These are phyloP conservation scores for Ceratocystis ficicola DNA, from an alignment of 2,329 filamentous ascomycete species.

Conservation along the genomic window DNA sequence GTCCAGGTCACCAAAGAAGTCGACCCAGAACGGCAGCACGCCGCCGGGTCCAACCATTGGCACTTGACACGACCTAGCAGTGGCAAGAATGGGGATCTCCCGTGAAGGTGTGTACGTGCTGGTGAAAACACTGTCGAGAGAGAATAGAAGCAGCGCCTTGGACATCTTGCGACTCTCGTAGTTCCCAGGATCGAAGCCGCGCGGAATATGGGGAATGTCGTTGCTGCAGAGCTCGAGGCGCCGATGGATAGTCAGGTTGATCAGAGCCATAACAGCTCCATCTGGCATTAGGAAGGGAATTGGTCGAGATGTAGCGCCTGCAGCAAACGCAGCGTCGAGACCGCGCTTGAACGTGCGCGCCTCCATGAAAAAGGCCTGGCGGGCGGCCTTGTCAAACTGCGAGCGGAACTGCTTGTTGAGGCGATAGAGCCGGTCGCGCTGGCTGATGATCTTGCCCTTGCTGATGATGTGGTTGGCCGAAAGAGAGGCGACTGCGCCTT, in stretches of 20 bases:
- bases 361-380: constrained; percentile 43
- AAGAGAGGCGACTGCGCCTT: constrained; percentile 38
- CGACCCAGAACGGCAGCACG: constrained; percentile 59
- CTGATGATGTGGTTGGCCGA: constrained; percentile 44
- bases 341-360: constrained; percentile 46
- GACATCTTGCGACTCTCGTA: constrained; percentile 60
- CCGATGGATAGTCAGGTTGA: constrained; percentile 51
- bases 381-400: constrained; percentile 44
- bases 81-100: constrained; percentile 34
- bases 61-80: constrained; percentile 31
- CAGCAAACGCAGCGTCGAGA: constrained; percentile 29
- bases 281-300: constrained; percentile 49
- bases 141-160: constrained; percentile 53
- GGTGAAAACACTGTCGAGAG: constrained; percentile 48
- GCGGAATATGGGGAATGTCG: constrained; percentile 50
- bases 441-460: constrained; percentile 45
- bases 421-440: constrained; percentile 49
- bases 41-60: constrained; percentile 34
- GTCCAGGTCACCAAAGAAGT: constrained; percentile 51
- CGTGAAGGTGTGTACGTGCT: constrained; percentile 50
- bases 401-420: constrained; percentile 48
- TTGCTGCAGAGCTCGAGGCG: constrained; percentile 42
- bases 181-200: constrained; percentile 58
- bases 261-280: constrained; percentile 53
- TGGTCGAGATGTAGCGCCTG: background rate